Base-by-base conservation (phyloP, 176 grass and related monocot genomes). In the Oryza glaberrima region DNA sequence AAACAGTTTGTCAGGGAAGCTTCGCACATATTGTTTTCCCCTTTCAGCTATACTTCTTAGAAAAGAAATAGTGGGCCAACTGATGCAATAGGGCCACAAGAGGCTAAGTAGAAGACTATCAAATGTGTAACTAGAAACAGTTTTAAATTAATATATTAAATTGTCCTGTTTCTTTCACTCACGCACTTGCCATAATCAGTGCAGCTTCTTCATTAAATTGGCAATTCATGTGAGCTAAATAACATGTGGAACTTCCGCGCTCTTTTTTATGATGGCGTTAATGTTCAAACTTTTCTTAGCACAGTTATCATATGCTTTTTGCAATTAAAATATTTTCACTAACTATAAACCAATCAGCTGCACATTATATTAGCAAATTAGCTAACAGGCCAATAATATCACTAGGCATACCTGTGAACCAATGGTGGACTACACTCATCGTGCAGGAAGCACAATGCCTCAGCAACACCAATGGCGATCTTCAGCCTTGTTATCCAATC, bases 401-500 rank as follows among this genome's bases (percentile, higher is more conserved):
- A 36, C 65, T 9, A 65, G 70, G 54, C 41, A 60, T 90, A 98
- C 93, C 96, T 90, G 76, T 98, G 96, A 67, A 98, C 91, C 79
- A 98, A 79, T 19, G 96, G 86, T 20, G 96, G 93, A 68, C 67
- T 90, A 63, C 89, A 94, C 61, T 92, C 91, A 5, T 98, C 77
- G 47, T 98, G 96, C 80, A 98, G 90, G 86, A 95, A 95, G 74
- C 96, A 95, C 70, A 98, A 74, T 11, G 91, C 96, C 83, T 98
- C 93, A 28, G 89, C 90, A 15, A 94, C 60, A 28, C 93, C 96
- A 44, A 51, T 90, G 22, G 96, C 96, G 36, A 98, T 91, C 81
- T 98, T 98, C 75, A 98, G 76, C 80, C 96, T 90, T 20, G 90
- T 98, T 89, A 98, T 98, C 96, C 96, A 98, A 79, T 98, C 96